Conservation (phyloP, 371 early-diverging fungal species). For the Nematocida parisii region DNA sequence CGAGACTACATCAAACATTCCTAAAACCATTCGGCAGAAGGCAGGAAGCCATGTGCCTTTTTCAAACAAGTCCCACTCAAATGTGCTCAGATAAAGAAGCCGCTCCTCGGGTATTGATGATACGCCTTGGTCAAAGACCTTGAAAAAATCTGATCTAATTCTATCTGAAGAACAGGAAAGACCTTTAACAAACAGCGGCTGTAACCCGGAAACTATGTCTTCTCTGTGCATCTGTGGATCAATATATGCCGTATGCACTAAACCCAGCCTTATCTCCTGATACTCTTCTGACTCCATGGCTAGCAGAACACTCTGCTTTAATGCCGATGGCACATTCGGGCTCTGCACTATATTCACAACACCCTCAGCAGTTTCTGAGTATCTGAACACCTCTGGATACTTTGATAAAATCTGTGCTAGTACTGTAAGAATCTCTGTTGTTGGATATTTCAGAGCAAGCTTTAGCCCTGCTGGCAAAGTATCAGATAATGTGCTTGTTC, state of each 20-base stretch:
- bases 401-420: constrained; percentile 42
- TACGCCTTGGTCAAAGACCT: constrained; percentile 32
- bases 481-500: background rate
- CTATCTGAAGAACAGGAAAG: constrained; percentile 23
- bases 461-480: constrained; percentile 33
- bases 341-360: constrained; percentile 41
- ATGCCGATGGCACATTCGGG: constrained; percentile 11
- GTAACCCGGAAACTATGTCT: constrained; percentile 35
- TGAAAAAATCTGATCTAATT: constrained; percentile 47
- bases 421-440: constrained; percentile 7
- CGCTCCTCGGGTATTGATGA: constrained; percentile 24
- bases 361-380: constrained; percentile 41
- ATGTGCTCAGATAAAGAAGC: constrained; percentile 47
- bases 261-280: constrained; percentile 49
- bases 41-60: constrained; percentile 39
- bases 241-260: constrained; percentile 38
- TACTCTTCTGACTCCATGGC: constrained; percentile 54
- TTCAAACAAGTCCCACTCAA: constrained; percentile 55
- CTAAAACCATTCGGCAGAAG: constrained; percentile 47
- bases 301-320: constrained; percentile 46
- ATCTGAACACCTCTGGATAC: constrained; percentile 38
- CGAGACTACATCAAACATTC: constrained; percentile 2
- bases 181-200: constrained; percentile 49
- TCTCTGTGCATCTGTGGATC: constrained; percentile 18
- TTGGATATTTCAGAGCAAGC: constrained; percentile 1